Evolutionary conservation across 2,329 filamentous ascomycete genomes (phyloP).

Genomic region (Neonectria faginata): DNA sequence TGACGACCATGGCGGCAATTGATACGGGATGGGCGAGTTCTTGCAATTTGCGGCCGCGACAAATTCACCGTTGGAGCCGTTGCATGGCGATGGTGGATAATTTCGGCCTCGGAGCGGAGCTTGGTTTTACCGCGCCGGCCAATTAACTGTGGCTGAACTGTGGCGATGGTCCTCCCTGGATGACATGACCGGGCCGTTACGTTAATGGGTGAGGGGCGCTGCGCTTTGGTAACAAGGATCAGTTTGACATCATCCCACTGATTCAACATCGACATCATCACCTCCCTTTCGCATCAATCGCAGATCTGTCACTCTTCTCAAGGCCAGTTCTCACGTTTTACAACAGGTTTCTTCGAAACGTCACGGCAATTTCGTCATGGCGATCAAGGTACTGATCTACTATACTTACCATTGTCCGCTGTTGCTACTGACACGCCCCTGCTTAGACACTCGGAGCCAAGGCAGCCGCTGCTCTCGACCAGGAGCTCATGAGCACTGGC

Average conservation of each 20-base stretch:
- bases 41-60: constrained; percentile 33
- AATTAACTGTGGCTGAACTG: constrained; percentile 33
- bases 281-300: constrained; percentile 6
- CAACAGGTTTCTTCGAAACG: background rate
- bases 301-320: background rate
- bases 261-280: background rate
- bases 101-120: constrained; percentile 48
- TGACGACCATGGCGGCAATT: constrained; percentile 79
- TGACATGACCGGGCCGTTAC: too few relatives aligned
- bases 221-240: constrained; percentile 24
- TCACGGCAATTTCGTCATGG: constrained; percentile 41
- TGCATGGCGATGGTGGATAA: constrained; percentile 44
- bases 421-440: constrained; percentile 11
- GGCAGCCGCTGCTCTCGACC: constrained; percentile 88
- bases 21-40: constrained; percentile 6
- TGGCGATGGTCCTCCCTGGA: constrained; percentile 10
- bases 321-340: background rate
- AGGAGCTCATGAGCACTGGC: constrained; percentile 89
- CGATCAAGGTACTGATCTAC: constrained; percentile 46
- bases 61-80: constrained; percentile 15
- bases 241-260: background rate
- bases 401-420: background rate
- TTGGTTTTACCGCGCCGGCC: constrained; percentile 53
- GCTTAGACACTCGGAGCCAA: constrained; percentile 84
- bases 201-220: background rate